Evolutionary conservation across 1,284 basidiomycete species (phyloP).

Genomic region (Cutaneotrichosporon mucoides): DNA sequence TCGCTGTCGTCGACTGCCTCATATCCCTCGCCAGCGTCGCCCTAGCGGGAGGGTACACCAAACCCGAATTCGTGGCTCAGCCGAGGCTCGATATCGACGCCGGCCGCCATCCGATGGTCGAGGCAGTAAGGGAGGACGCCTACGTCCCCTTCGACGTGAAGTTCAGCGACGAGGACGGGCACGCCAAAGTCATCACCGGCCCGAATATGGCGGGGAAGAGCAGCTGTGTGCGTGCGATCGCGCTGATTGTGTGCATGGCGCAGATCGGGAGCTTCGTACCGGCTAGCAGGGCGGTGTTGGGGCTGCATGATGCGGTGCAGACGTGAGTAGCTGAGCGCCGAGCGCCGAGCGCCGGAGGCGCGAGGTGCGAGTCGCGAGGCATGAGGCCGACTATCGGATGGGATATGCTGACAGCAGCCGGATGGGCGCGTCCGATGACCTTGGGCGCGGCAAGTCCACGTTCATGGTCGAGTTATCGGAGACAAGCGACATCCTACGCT

Average conservation of each 20-base stretch:
- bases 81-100: constrained; percentile 45
- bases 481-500: constrained; percentile 80
- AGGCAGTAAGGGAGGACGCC: constrained; percentile 66
- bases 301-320: constrained; percentile 75
- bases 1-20: constrained; percentile 61
- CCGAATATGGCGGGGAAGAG: constrained; percentile 53
- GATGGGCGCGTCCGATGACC: constrained; percentile 66
- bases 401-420: constrained; percentile 13
- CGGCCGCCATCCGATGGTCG: constrained; percentile 72
- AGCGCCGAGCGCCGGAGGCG: no score
- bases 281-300: constrained; percentile 64
- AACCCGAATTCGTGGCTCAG: constrained; percentile 68
- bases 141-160: constrained; percentile 62
- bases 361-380: no score
- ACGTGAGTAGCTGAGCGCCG: constrained; percentile 52
- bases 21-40: constrained; percentile 44
- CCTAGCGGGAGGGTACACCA: constrained; percentile 52
- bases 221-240: constrained; percentile 43
- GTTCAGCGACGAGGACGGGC: constrained; percentile 50
- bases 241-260: constrained; percentile 49
- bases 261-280: constrained; percentile 60
- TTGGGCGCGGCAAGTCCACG: constrained; percentile 77
- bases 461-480: constrained; percentile 96
- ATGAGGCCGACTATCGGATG: no score
- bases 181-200: constrained; percentile 67